Conservation (phyloP, 768 basidiomycete genomes). For the Russula compacta region DNA sequence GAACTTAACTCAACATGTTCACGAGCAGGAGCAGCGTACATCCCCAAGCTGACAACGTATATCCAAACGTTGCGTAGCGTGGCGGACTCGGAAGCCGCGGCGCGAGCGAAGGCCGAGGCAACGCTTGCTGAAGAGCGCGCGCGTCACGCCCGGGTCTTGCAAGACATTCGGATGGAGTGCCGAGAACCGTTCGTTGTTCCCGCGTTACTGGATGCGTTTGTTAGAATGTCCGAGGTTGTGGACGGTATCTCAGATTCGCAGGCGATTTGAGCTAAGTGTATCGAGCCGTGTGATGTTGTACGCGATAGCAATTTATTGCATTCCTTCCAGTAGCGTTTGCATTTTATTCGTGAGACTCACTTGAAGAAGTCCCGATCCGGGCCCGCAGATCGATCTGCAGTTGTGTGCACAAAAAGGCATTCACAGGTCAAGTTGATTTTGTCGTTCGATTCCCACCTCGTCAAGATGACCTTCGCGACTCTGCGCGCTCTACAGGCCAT, state of each 20-base stretch:
- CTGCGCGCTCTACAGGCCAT: conserved; percentile 20
- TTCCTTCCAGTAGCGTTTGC: not conserved
- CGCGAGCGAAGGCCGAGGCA: not conserved
- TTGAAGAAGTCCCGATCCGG: conserved; percentile 1
- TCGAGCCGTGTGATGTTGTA: not conserved
- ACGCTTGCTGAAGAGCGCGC: conserved; percentile 10
- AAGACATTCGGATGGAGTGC: conserved; percentile 19
- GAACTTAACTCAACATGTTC: not conserved
- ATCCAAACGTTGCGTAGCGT: not conserved
- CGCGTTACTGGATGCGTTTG: conserved; percentile 28
- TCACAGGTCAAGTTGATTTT: not conserved
- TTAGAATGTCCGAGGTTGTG: conserved; percentile 23
- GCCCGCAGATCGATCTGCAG: not conserved
- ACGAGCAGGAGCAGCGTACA: not conserved
- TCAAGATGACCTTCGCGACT: conserved; percentile 19
- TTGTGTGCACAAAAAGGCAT: not conserved
- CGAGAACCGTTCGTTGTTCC: conserved; percentile 26
- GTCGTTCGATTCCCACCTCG: not conserved
- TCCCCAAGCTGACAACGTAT: not conserved
- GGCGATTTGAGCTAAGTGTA: not conserved
- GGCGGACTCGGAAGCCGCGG: not conserved
- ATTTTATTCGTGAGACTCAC: not conserved
- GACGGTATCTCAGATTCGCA: conserved; percentile 1
- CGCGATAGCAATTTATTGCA: no score
- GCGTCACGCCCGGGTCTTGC: conserved; percentile 11